Evolutionary conservation across 345 rosid genomes (phyloP), one percentile per base, ranked within the genome.

Genomic region (Isatis tinctoria): DNA sequence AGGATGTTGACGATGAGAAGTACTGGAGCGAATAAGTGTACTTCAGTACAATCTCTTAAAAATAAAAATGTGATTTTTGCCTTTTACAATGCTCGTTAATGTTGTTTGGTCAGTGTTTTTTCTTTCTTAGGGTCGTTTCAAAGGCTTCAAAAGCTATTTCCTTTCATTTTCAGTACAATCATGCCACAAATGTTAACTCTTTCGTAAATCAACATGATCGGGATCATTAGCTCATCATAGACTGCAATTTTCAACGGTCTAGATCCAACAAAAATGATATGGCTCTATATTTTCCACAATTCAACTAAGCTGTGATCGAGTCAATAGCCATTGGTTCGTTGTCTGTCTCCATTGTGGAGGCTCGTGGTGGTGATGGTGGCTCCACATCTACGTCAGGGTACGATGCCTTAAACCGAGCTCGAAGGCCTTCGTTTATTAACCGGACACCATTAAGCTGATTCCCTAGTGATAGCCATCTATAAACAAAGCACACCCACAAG

Each of bases 401-500:
- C 40, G 98, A 93, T 59, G 99, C 99, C 79, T 87, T 95, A 70
- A 88, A 95, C 73, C 98, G 86, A 65, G 97, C 99, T 47, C 96
- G 82, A 47, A 95, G 85, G 41, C 98, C 97, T 72, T 95, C 99
- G 69, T 92, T 97, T 28, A 95, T 94, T 59, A 95, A 78, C 72
- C 98, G 79, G 17, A 87, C 98, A 3, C 97, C 99, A 2, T 79
- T 85, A 78, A 95, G 83, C 78, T 95, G 99, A 80, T 92, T 95
- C 47, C 99, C 99, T 5, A 92, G 88, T 37, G 98, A 92, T 78
- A 95, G 83, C 99, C 99, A 95, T 82, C 98, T 92, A 80, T 6
- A 68, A 36, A 9, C 40, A 36, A 2, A 36, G 10, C 4, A 6
- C 5, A 52, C 2, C 4, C 9, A 20, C 3, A 30, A 48, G 33